phyloP scores from a whole-genome alignment of 495 filamentous ascomycete species.

The Margaritispora aquatica region DNA sequence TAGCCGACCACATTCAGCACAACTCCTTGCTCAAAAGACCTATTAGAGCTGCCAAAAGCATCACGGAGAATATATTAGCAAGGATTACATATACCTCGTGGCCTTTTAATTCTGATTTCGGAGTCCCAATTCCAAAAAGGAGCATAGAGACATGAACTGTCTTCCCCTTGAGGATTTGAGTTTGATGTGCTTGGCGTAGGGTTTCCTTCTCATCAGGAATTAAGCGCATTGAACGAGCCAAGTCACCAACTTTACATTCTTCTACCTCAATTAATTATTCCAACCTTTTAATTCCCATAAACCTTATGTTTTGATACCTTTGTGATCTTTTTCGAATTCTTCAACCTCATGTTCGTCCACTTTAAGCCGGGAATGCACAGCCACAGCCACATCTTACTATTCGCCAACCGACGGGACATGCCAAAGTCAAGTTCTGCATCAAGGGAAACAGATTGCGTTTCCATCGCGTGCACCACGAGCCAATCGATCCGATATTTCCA shows the following conservation, averaged over 20 bases:
- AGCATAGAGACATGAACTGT: no score
- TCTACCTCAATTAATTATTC: neutral
- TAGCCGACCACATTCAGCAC: neutral
- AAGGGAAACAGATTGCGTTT: neutral
- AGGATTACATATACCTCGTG: neutral
- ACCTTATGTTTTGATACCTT: neutral
- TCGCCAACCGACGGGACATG: no score
- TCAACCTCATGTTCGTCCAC: neutral
- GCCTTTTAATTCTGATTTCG: neutral
- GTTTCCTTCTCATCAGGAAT: no score
- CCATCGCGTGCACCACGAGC: neutral
- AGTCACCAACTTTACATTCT: neutral
- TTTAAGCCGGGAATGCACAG: neutral
- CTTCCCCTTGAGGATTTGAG: no score
- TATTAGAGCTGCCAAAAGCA: no score
- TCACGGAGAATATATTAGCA: no score
- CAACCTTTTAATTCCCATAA: neutral
- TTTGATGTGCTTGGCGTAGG: no score
- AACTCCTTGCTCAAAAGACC: neutral
- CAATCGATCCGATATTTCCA: neutral
- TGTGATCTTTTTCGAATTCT: neutral
- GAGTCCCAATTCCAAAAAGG: no score
- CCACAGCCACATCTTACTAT: neutral
- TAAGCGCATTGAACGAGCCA: neutral
- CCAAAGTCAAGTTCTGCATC: neutral